Evolutionary conservation across 1,284 basidiomycete genomes (phyloP), one percentile per base, ranked within the genome.

Genomic region (Irpex lacteus): DNA sequence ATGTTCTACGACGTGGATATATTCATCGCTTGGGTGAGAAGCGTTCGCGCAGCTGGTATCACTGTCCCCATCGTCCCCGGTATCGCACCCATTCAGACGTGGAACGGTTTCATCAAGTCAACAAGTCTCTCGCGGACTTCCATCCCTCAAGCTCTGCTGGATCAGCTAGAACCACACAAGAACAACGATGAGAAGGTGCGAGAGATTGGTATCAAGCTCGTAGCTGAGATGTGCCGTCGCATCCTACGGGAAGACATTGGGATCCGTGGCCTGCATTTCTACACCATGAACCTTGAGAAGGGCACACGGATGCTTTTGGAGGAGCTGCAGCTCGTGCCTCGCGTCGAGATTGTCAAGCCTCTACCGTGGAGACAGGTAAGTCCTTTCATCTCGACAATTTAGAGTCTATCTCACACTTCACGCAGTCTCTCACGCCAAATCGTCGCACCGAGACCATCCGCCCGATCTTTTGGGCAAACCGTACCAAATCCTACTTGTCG

Each of bases 221-320:
- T 97, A 19, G 91, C 91, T 19, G 93, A 95, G 15, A 92, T 96
- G 89, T 96, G 94, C 73, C 82, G 88, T 63, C 82, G 82, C 65
- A 95, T 97, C 69, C 79, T 97, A 64, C 79, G 81, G n/a, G 88
- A 89, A 49, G 84, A 89, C 63, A 84, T 95, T 44, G 96, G 89
- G 8, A 92, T 96, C 71, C 86, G 86, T 54, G 94, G 94, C 4
- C 79, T 98, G 67, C 97, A 99, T 76, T 94, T 99, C 74, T 99
- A 98, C 79, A 99, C 97, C 63, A 92, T 99, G 88, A 99, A 99
- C 76, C 81, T 99, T 60, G 98, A 98, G 78, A 98, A 92, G 78
- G 97, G 92, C 19, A 95, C 96, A 9, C 92, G 93, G 71, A 91
- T 96, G 88, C 82, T 99, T 36, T 82, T 99, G 40, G 89, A 96